phyloP scores from a whole-genome alignment of 257 asterid species.

The Voacanga thouarsii region DNA sequence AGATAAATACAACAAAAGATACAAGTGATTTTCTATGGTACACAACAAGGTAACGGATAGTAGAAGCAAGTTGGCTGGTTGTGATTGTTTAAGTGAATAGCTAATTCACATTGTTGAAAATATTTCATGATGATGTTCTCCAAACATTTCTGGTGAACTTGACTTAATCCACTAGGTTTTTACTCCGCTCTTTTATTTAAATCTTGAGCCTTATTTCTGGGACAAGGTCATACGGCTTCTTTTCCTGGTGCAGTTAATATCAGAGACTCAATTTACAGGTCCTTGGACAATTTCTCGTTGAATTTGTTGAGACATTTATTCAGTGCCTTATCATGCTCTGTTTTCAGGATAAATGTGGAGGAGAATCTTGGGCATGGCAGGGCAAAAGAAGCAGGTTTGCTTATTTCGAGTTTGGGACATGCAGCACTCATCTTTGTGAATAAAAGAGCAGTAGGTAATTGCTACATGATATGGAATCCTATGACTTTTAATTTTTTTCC shows the following conservation, averaged over 20 bases:
- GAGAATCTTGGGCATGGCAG: conserved; percentile 25
- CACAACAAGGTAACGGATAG: conserved; percentile 45
- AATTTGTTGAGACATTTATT: neutral
- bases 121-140: neutral
- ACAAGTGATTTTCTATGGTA: conserved; percentile 75
- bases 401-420: conserved; percentile 66
- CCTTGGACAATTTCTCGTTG: neutral
- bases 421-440: conserved; percentile 77
- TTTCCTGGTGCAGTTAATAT: neutral
- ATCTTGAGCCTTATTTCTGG: too few species aligned
- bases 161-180: neutral
- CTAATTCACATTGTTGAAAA: neutral
- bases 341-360: conserved; percentile 52
- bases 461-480: neutral
- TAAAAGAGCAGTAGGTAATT: conserved; percentile 54
- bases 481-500: neutral
- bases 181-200: too few species aligned
- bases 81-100: neutral
- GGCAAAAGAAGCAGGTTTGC: conserved; percentile 38
- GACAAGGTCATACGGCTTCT: neutral
- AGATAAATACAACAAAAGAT: conserved; percentile 80
- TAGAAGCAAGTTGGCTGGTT: neutral
- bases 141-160: neutral
- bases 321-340: conserved; percentile 4
- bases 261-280: neutral